Conservation (phyloP, 78 protist genomes). For the Speleostelium caveatum region DNA sequence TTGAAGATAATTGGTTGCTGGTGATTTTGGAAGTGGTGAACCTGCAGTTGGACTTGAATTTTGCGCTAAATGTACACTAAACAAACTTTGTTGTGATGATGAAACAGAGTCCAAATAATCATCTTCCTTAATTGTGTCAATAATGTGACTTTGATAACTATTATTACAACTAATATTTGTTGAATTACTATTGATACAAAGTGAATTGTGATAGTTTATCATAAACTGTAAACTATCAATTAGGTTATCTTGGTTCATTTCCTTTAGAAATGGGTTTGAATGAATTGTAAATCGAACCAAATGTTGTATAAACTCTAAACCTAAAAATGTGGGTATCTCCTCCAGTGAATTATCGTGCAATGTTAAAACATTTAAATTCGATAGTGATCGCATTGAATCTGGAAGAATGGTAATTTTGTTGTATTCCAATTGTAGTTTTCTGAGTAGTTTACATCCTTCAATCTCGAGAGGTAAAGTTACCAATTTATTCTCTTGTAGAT, state of each 20-base stretch:
- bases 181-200: background rate
- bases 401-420: conserved; percentile 42
- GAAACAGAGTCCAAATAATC: background rate
- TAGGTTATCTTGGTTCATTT: background rate
- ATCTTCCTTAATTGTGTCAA: conserved; percentile 17
- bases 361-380: conserved; percentile 30
- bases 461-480: conserved; percentile 47
- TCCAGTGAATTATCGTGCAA: conserved; percentile 55
- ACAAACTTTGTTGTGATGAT: background rate
- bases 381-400: background rate
- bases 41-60: background rate
- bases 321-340: conserved; percentile 39
- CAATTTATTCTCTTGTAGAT: conserved; percentile 57
- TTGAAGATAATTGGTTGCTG: background rate
- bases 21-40: background rate
- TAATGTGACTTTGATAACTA: background rate
- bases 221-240: conserved; percentile 12
- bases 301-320: conserved; percentile 31
- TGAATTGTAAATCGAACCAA: conserved; percentile 50
- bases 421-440: conserved; percentile 30
- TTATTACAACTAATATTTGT: background rate
- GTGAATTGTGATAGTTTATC: background rate
- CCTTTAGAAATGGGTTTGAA: conserved; percentile 28
- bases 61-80: background rate
- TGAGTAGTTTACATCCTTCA: background rate